A percentile compares a stretch with the other conserved stretches of the same genome.
phyloP scores from a whole-genome alignment of 192 early-diverging fungal genomes.

The Umbelopsis sp. region DNA sequence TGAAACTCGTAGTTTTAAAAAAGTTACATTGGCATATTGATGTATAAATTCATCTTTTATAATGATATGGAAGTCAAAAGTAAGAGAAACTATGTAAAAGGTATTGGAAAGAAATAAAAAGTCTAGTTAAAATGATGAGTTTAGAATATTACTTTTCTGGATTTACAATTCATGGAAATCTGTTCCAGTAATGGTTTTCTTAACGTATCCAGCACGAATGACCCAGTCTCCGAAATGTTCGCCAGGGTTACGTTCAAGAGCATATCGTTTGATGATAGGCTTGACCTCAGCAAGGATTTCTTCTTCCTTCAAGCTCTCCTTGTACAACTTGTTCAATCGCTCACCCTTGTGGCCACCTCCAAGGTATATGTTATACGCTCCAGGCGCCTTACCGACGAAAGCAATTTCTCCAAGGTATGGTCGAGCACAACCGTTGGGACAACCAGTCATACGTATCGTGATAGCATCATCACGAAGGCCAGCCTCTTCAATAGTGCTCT shows the following conservation, averaged over 20 bases:
- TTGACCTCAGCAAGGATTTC: slow-evolving; percentile 80
- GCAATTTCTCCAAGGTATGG: slow-evolving; percentile 95
- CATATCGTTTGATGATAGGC: slow-evolving; percentile 83
- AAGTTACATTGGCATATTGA: not conserved
- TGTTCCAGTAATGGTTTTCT: slow-evolving; percentile 72
- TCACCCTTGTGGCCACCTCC: slow-evolving; percentile 88
- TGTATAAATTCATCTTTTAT: not conserved
- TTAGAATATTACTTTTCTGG: not conserved
- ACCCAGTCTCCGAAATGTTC: slow-evolving; percentile 97
- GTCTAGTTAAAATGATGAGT: slow-evolving; percentile 9
- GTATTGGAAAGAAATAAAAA: slow-evolving; percentile 16
- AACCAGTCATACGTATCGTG: slow-evolving; percentile 97
- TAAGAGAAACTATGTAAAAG: slow-evolving; percentile 19
- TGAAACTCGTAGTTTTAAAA: too few species aligned
- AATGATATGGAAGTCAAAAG: not conserved
- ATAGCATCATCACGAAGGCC: slow-evolving; percentile 89
- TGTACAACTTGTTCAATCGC: slow-evolving; percentile 89
- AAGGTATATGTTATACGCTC: slow-evolving; percentile 94
- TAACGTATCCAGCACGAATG: slow-evolving; percentile 84
- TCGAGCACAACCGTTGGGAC: slow-evolving; percentile 97
- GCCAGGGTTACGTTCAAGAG: slow-evolving; percentile 63
- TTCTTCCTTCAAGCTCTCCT: slow-evolving; percentile 85
- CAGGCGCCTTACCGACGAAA: slow-evolving; percentile 93
- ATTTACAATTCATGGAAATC: slow-evolving; percentile 73
- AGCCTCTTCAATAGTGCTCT: slow-evolving; percentile 74